Base-by-base conservation (phyloP, 257 asterid genomes). In the Handroanthus guayacan region DNA sequence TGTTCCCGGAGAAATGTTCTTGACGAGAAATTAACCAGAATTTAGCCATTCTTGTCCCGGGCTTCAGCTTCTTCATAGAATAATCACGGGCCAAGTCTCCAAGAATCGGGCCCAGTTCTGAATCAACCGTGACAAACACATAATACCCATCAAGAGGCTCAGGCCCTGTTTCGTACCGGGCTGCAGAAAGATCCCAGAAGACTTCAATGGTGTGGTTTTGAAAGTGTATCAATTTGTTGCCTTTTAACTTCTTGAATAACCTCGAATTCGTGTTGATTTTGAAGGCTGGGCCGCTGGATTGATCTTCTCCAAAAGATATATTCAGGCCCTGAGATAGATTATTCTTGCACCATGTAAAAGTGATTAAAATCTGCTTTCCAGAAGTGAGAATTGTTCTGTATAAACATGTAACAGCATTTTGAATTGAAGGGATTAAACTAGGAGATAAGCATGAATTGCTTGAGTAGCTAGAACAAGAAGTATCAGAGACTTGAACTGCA, bases 151-250 rank as follows among this genome's bases (percentile, higher is more conserved):
- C 87, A 47, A 83, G n/a, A 1, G 98, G 98, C 56, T 92, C 97
- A 6, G 94, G 95, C 20, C 98, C 91, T 3, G 87, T 4, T 34
- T 76, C 84, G 83, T 86, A 92, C 10, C 84, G 87, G 71, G 97
- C 97, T 5, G 87, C 37, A n/a, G 94, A 91, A 3, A 94, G 90
- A 83, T 94, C 98, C 90, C 91, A 94, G 57, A 66, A 62, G 12
- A 94, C 37, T 66, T 90, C 98, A 25, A 88, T 48, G 62, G 18
- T 69, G 61, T 44, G 37, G 77, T 25, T 65, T 9, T 64, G 80
- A 67, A 81, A 84, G 1, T 89, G 92, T 2, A 88, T 3, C 11
- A 83, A 73, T 73, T 80, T 94, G 60, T 60, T 75, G 12, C 97
- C 97, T 20, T 78, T 87, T 1, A 87, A 80, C 79, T 94, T 94